Conservation (phyloP, 2,329 filamentous ascomycete genomes). For the Whalleya microplaca region DNA sequence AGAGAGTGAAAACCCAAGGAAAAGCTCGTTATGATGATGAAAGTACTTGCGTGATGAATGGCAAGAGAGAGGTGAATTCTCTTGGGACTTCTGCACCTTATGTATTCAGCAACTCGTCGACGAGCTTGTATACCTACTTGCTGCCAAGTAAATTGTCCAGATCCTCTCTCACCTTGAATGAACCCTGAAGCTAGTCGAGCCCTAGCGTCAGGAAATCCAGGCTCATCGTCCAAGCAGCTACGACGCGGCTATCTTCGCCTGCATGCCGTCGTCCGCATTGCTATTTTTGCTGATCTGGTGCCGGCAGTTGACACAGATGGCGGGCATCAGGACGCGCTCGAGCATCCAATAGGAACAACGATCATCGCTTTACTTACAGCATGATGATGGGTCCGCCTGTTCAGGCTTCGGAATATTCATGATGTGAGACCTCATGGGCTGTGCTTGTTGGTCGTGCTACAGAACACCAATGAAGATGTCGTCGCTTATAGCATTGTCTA, state of each 20-base stretch:
- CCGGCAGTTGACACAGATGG: slow-evolving; percentile 30
- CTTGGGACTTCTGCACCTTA: slow-evolving; percentile 26
- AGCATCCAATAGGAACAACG: slow-evolving; percentile 27
- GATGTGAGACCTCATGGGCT: slow-evolving; percentile 1
- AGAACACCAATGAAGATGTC: slow-evolving; percentile 9
- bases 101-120: slow-evolving; percentile 21
- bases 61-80: slow-evolving; percentile 16
- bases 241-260: slow-evolving; percentile 4
- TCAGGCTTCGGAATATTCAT: background rate
- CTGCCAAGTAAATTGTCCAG: background rate
- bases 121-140: slow-evolving; percentile 1
- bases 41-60: slow-evolving; percentile 26
- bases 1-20: slow-evolving; percentile 35
- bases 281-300: slow-evolving; percentile 22
- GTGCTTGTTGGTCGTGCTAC: slow-evolving; percentile 7
- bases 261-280: slow-evolving; percentile 12
- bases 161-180: slow-evolving; percentile 6
- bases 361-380: slow-evolving; percentile 20
- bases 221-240: background rate
- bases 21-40: slow-evolving; percentile 28
- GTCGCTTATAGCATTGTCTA: slow-evolving; percentile 22
- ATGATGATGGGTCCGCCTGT: background rate
- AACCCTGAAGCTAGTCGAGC: background rate
- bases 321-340: slow-evolving; percentile 36
- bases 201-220: slow-evolving; percentile 6